Percentiles rank a stretch among this genome's conserved stretches.
These are phyloP conservation scores for Melanomma pulvis-pyrius DNA, from an alignment of 495 filamentous ascomycete species.

Conservation along the genomic window DNA sequence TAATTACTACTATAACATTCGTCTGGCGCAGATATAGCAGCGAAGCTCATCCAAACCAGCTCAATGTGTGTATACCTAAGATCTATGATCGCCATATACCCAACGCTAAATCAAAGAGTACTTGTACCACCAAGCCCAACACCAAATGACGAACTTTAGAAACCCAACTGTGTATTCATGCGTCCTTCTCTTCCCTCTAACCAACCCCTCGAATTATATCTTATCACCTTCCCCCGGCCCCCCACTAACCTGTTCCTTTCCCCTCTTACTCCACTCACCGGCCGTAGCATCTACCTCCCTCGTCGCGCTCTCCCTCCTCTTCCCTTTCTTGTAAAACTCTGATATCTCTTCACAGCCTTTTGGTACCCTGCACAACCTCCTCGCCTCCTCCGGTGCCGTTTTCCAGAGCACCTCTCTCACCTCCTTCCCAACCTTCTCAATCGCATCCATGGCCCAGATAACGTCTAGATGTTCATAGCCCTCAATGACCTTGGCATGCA, in stretches of 20 bases:
- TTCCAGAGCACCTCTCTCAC: constrained; percentile 83
- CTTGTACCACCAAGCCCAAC: no score
- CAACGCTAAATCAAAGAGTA: no score
- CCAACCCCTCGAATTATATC: no score
- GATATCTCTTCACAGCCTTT: constrained; percentile 59
- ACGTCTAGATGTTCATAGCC: constrained; percentile 94
- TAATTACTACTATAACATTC: no score
- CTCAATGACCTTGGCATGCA: constrained; percentile 80
- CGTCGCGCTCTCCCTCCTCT: constrained; percentile 13
- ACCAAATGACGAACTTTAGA: no score
- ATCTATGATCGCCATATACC: no score
- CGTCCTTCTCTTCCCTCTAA: no score
- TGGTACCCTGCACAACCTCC: constrained; percentile 63
- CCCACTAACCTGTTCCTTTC: constrained; percentile 23
- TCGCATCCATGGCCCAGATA: constrained; percentile 89
- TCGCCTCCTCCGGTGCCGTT: constrained; percentile 59
- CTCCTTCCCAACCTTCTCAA: constrained; percentile 82
- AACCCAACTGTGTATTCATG: no score
- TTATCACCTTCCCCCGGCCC: constrained; percentile 24
- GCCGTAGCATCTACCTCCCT: constrained; percentile 25
- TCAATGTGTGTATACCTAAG: no score
- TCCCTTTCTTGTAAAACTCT: constrained; percentile 23
- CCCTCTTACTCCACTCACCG: constrained; percentile 32
- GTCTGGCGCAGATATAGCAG: no score
- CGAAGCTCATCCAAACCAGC: no score